Base-by-base conservation (phyloP, 306 rosid species). In the Castanopsis chinensis region DNA sequence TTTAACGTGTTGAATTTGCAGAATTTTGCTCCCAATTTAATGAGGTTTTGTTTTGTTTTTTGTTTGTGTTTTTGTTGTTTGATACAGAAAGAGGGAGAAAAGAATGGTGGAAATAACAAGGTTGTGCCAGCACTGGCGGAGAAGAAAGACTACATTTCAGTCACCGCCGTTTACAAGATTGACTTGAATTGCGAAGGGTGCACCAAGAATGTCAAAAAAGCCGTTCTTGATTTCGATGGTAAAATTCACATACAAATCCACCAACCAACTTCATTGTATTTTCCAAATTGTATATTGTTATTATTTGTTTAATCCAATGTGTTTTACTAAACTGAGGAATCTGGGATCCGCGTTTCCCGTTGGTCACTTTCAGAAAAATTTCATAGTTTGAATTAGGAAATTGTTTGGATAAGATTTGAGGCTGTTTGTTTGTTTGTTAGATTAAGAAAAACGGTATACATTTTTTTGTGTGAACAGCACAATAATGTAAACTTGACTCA, bases 171-270 rank as follows among this genome's bases (percentile, higher is more conserved):
- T 76, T 86, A 82, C 25, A 94, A 86, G 84, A 81, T 90, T 6
- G 92, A 89, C 17, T 69, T 89, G 83, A 93, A 91, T 88, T 92
- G 97, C 69, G 94, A 90, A 7, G 99, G 99, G 12, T 90, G 97
- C 59, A 93, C 88, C 1, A 81, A 90, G 82, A 90, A 91, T 73
- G 75, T 91, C 74, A 91, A 88, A 83, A 90, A 86, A 43, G 85
- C 84, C 5, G 85, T 90, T 45, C 84, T 86, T n/a, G 65, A 76
- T 68, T 56, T 92, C 60, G 74, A 82, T 5, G 97, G 98, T 94
- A 84, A 2, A 5, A 5, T 35, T 35, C 33, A 33, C 8, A n/a
- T 11, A 37, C 51, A 18, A 35, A 37, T 28, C 6, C 23, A 4
- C 1, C 18, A 4, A 56, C 51, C 15, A 19, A 12, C 12, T 37